Percentiles rank a stretch among this genome's conserved stretches.
Evolutionary conservation across 805 yeast genomes (phyloP).

Genomic region (Kuraishia piskuri): DNA sequence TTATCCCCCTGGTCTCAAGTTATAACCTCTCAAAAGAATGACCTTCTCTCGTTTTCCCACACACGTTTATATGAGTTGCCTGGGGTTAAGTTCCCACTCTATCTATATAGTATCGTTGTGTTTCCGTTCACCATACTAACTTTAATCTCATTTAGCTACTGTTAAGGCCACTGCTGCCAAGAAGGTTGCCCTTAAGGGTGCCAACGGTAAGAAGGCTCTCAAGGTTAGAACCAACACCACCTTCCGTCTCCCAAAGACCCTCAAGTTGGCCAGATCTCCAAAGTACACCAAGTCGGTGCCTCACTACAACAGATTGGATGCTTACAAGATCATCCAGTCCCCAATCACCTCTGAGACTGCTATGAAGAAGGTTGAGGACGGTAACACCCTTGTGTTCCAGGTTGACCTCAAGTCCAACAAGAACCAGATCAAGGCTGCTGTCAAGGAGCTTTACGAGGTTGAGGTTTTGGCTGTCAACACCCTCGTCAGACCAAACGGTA

Average conservation of each 20-base stretch:
- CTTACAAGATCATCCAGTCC: conserved; percentile 86
- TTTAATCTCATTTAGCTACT: conserved; percentile 21
- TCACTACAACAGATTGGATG: conserved; percentile 94
- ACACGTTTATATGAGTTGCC: not conserved
- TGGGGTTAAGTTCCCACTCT: not conserved
- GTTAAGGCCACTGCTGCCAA: conserved; percentile 94
- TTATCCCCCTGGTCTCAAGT: too few species aligned
- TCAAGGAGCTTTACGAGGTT: conserved; percentile 96
- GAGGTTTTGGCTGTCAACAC: conserved; percentile 94
- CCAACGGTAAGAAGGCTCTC: conserved; percentile 80
- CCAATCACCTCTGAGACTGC: conserved; percentile 98
- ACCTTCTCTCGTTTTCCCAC: not conserved
- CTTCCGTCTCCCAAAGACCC: conserved; percentile 97
- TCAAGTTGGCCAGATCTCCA: conserved; percentile 89
- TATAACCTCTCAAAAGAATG: too few species aligned
- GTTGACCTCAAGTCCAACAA: conserved; percentile 97
- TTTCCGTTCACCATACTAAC: not conserved
- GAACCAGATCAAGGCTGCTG: conserved; percentile 96
- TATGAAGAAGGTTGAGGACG: conserved; percentile 98
- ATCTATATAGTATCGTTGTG: not conserved
- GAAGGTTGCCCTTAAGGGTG: conserved; percentile 98
- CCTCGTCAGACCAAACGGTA: conserved; percentile 96
- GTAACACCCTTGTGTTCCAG: conserved; percentile 98
- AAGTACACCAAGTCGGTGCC: conserved; percentile 96
- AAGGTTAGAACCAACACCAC: conserved; percentile 93